Evolutionary conservation across 441 rosid genomes (phyloP).

Genomic region (Oxalis stricta): DNA sequence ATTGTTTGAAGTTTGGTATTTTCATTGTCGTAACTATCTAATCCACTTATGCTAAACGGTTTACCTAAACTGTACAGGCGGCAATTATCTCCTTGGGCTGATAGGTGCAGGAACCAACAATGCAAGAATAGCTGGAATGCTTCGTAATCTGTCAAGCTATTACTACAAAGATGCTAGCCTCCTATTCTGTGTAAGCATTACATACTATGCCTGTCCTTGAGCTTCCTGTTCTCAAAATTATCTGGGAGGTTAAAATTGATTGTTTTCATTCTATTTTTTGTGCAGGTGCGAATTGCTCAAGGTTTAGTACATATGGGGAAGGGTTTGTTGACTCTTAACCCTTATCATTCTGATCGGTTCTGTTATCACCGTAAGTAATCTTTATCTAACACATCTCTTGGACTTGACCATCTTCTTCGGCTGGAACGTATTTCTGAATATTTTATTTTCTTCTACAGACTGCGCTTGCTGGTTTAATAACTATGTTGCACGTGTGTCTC

Average conservation of each 20-base stretch:
- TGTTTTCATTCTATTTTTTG: constrained; percentile 3
- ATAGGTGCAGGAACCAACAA: constrained; percentile 95
- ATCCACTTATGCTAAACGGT: constrained; percentile 1
- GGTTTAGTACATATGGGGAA: constrained; percentile 89
- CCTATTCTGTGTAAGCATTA: constrained; percentile 65
- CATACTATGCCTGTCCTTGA: neutral
- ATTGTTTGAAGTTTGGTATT: constrained; percentile 2
- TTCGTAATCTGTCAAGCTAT: constrained; percentile 83
- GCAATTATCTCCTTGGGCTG: constrained; percentile 86
- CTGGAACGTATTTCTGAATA: neutral
- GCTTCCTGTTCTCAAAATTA: neutral
- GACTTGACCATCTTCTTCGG: no score
- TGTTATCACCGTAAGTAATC: constrained; percentile 64
- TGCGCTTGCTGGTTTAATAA: constrained; percentile 80
- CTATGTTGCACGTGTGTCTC: constrained; percentile 71
- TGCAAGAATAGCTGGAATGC: constrained; percentile 94
- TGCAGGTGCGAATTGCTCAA: constrained; percentile 90
- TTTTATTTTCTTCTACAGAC: constrained; percentile 20
- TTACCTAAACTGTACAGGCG: constrained; percentile 38
- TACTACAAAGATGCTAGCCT: constrained; percentile 80
- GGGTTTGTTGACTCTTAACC: constrained; percentile 81
- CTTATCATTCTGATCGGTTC: constrained; percentile 83
- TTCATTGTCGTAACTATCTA: neutral
- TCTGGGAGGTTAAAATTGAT: neutral
- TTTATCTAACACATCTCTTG: neutral